Evolutionary conservation across 129 eudicot genomes (phyloP).

Genomic region (Chrysanthemum makinoi): DNA sequence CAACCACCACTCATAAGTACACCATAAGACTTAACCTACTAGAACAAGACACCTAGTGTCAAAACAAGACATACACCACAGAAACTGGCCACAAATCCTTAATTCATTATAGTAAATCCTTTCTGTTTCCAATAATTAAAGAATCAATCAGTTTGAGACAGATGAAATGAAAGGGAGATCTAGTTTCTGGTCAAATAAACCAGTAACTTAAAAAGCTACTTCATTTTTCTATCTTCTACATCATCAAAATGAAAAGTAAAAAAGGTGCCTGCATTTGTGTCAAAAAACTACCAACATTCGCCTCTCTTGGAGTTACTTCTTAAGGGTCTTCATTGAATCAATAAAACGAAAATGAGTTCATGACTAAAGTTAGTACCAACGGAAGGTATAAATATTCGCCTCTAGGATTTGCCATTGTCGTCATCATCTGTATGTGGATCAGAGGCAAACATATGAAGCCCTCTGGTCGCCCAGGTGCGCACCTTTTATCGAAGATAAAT

Average conservation of each 20-base stretch:
- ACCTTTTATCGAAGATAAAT: slow-evolving; percentile 60
- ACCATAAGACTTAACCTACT: background rate
- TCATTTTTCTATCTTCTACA: slow-evolving; percentile 25
- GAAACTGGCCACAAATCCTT: background rate
- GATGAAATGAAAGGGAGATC: slow-evolving; percentile 8
- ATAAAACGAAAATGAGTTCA: slow-evolving; percentile 5
- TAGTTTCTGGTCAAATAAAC: background rate
- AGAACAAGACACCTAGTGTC: slow-evolving; percentile 4
- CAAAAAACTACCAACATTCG: slow-evolving; percentile 23
- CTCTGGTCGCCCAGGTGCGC: slow-evolving; percentile 81
- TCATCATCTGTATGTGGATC: slow-evolving; percentile 15
- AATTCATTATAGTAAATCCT: background rate
- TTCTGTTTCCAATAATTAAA: background rate
- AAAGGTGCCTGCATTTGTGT: background rate
- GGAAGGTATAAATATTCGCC: slow-evolving; percentile 22
- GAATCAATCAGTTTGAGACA: background rate
- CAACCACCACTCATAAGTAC: slow-evolving; percentile 6
- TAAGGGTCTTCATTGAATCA: slow-evolving; percentile 17
- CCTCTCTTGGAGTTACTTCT: slow-evolving; percentile 19
- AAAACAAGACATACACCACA: background rate
- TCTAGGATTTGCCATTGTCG: slow-evolving; percentile 13
- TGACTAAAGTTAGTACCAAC: slow-evolving; percentile 31
- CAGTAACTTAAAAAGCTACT: background rate
- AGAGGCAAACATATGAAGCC: slow-evolving; percentile 37
- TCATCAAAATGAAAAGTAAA: slow-evolving; percentile 12